Percentiles rank a stretch among this genome's conserved stretches.
Evolutionary conservation across 768 basidiomycete species (phyloP).

Genomic region (Dentipellis fragilis): DNA sequence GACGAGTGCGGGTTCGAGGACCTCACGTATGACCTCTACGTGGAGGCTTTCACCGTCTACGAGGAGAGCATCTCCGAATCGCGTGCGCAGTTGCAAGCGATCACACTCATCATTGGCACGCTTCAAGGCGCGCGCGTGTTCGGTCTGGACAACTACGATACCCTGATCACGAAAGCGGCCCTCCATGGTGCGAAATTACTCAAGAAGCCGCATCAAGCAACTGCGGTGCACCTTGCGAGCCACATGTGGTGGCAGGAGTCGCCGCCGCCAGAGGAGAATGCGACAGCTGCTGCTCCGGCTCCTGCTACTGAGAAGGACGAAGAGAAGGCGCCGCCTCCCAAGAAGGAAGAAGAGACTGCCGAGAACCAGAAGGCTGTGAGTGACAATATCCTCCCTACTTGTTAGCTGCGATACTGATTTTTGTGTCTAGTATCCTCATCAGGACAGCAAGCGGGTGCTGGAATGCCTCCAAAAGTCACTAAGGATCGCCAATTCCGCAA

Average conservation of each 20-base stretch:
- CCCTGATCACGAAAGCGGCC: conserved; percentile 96
- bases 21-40: conserved; percentile 94
- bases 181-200: conserved; percentile 90
- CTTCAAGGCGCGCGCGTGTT: conserved; percentile 88
- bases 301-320: conserved; percentile 17
- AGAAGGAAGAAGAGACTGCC: conserved; percentile 30
- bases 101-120: conserved; percentile 88
- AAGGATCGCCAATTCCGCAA: conserved; percentile 91
- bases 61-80: conserved; percentile 96
- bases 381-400: background rate
- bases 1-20: conserved; percentile 95
- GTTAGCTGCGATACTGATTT: background rate
- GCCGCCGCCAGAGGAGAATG: conserved; percentile 28
- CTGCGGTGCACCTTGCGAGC: conserved; percentile 88
- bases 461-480: conserved; percentile 97
- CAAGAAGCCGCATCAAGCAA: conserved; percentile 98
- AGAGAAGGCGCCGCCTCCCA: conserved; percentile 23
- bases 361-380: conserved; percentile 23
- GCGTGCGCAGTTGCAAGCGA: conserved; percentile 93
- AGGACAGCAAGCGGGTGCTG: conserved; percentile 94
- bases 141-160: conserved; percentile 91
- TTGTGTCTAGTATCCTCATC: conserved; percentile 57
- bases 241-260: conserved; percentile 97
- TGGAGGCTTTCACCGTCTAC: conserved; percentile 96
- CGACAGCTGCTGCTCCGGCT: conserved; percentile 13